Conservation (phyloP, 768 basidiomycete genomes). For the Sporobolomyces pararoseus region DNA sequence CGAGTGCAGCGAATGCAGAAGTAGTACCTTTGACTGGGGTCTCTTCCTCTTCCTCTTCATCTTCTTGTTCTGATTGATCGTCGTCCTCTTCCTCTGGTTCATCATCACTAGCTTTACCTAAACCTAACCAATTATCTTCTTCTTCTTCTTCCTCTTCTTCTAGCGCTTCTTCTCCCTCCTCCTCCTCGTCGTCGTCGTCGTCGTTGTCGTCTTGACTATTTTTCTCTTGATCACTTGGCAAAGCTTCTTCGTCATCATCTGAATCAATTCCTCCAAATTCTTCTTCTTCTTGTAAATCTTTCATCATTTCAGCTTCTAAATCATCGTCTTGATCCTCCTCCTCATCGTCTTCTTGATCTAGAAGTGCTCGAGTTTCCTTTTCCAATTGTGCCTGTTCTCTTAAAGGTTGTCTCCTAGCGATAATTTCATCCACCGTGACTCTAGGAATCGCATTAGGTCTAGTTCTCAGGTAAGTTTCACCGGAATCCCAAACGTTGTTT, state of each 20-base stretch:
- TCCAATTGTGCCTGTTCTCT: slow-evolving; percentile 8
- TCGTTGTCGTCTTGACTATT: too few species aligned
- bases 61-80: slow-evolving; percentile 36
- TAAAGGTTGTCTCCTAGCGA: slow-evolving; percentile 37
- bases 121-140: slow-evolving; percentile 35
- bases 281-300: slow-evolving; percentile 21
- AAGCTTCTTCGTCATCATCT: slow-evolving; percentile 13
- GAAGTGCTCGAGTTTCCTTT: slow-evolving; percentile 22
- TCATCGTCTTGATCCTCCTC: slow-evolving; percentile 8
- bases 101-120: slow-evolving; percentile 31
- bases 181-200: slow-evolving; percentile 34
- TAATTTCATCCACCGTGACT: slow-evolving; percentile 43
- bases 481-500: slow-evolving; percentile 43
- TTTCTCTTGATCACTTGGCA: slow-evolving; percentile 43
- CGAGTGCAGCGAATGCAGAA: slow-evolving; percentile 51
- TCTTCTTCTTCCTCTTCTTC: slow-evolving; percentile 20
- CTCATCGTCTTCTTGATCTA: slow-evolving; percentile 20
- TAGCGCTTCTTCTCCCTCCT: slow-evolving; percentile 46
- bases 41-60: slow-evolving; percentile 46
- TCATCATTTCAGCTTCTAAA: slow-evolving; percentile 15
- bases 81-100: slow-evolving; percentile 35
- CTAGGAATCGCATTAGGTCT: slow-evolving; percentile 41
- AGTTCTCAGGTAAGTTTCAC: slow-evolving; percentile 33
- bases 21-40: slow-evolving; percentile 7
- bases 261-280: slow-evolving; percentile 18